Evolutionary conservation across 371 early-diverging fungal species (phyloP).

Genomic region (Mucor piriformis): DNA sequence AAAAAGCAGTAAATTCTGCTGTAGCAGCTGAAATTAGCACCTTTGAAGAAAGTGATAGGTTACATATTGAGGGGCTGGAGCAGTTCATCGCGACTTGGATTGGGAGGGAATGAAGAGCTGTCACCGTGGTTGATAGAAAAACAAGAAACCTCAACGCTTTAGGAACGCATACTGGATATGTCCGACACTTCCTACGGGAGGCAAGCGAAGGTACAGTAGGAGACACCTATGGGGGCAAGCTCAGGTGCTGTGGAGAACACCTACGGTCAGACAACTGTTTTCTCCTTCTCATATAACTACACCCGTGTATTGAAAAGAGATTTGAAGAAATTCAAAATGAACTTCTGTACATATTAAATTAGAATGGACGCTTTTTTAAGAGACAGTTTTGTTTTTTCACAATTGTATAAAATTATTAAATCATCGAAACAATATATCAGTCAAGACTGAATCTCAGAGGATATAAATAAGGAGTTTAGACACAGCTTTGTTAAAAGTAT

Average conservation of each 20-base stretch:
- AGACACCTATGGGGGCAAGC: no score
- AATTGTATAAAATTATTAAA: no score
- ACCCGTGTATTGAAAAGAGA: background rate
- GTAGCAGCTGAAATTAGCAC: background rate
- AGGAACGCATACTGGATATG: slow-evolving; percentile 8
- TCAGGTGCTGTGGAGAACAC: no score
- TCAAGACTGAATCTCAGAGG: no score
- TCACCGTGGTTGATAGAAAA: slow-evolving; percentile 10
- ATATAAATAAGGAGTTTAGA: no score
- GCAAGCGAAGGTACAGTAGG: background rate
- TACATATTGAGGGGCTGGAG: background rate
- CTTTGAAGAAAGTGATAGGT: slow-evolving; percentile 7
- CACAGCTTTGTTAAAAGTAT: no score
- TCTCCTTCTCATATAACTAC: slow-evolving; percentile 1
- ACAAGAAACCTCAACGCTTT: slow-evolving; percentile 8
- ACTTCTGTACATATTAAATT: background rate
- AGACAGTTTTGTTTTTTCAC: no score
- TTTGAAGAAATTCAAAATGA: slow-evolving; percentile 10
- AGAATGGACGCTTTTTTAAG: slow-evolving; percentile 6
- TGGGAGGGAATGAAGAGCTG: slow-evolving; percentile 5
- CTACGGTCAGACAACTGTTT: slow-evolving; percentile 4
- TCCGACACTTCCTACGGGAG: slow-evolving; percentile 11
- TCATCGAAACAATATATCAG: no score
- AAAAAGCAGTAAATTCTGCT: background rate
- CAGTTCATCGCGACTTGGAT: slow-evolving; percentile 5